A percentile compares a stretch with the other conserved stretches of the same genome.
Evolutionary conservation across 805 yeast species (phyloP).

Genomic region (Pichia kluyveri): DNA sequence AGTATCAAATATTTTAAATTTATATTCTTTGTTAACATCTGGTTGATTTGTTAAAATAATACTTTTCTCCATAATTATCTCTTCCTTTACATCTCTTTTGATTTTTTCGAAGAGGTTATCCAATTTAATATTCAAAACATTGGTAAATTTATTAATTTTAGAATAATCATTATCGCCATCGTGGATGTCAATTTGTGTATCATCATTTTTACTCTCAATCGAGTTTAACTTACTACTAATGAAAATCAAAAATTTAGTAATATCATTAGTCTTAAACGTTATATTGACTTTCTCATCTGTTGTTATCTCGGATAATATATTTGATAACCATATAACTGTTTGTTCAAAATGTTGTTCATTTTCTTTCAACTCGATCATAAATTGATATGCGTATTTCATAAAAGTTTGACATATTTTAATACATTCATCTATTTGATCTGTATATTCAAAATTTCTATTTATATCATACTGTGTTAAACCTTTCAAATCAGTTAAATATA

Average conservation of each 20-base stretch:
- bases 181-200: background rate
- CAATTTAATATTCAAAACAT: constrained; percentile 9
- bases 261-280: constrained; percentile 17
- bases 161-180: background rate
- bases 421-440: constrained; percentile 11
- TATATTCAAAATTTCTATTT: constrained; percentile 13
- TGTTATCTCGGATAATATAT: constrained; percentile 28
- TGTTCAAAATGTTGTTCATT: constrained; percentile 38
- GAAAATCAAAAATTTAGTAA: constrained; percentile 24
- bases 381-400: constrained; percentile 27
- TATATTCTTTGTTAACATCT: background rate
- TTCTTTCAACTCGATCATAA: constrained; percentile 35
- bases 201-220: background rate
- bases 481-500: constrained; percentile 34
- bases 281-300: constrained; percentile 28
- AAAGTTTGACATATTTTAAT: constrained; percentile 16
- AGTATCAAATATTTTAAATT: background rate
- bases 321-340: constrained; percentile 36
- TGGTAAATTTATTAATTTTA: constrained; percentile 5
- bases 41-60: background rate
- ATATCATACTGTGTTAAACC: constrained; percentile 33
- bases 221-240: constrained; percentile 9
- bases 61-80: background rate
- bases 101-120: constrained; percentile 12
- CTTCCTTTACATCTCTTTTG: constrained; percentile 14